Percentiles rank a stretch among this genome's conserved stretches.
Evolutionary conservation across 2,329 filamentous ascomycete species (phyloP).

Genomic region (Gaeumannomyces tritici): DNA sequence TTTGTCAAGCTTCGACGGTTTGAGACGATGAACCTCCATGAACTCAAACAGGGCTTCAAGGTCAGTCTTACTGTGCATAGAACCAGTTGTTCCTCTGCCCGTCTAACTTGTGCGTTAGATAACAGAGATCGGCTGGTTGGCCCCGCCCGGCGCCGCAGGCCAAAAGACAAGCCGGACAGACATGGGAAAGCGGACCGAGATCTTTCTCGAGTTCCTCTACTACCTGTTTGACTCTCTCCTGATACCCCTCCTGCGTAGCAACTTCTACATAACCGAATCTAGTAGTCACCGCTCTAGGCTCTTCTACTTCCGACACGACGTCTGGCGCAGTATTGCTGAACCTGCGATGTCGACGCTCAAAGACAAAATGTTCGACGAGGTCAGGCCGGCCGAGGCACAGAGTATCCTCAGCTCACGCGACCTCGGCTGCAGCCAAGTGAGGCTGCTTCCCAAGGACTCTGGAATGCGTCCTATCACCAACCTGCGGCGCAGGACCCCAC

Average conservation of each 20-base stretch:
- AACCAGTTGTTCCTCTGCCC: no score
- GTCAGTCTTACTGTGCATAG: slow-evolving; percentile 29
- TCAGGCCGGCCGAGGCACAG: slow-evolving; percentile 47
- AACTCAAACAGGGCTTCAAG: slow-evolving; percentile 67
- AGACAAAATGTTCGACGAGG: slow-evolving; percentile 66
- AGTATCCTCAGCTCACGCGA: slow-evolving; percentile 49
- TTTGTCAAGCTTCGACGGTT: slow-evolving; percentile 74
- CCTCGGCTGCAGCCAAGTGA: slow-evolving; percentile 69
- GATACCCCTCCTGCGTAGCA: slow-evolving; percentile 74
- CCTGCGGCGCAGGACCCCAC: slow-evolving; percentile 52
- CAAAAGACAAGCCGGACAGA: slow-evolving; percentile 62
- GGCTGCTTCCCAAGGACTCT: slow-evolving; percentile 70
- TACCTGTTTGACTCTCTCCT: slow-evolving; percentile 88
- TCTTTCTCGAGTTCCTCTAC: slow-evolving; percentile 80
- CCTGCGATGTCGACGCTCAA: slow-evolving; percentile 62
- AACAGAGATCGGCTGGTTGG: slow-evolving; percentile 63
- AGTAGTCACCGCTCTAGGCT: slow-evolving; percentile 68
- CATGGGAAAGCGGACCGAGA: slow-evolving; percentile 62
- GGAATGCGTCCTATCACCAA: slow-evolving; percentile 84
- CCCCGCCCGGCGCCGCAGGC: slow-evolving; percentile 34
- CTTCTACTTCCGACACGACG: slow-evolving; percentile 91
- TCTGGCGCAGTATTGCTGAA: slow-evolving; percentile 71
- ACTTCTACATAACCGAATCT: slow-evolving; percentile 94
- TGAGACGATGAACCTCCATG: slow-evolving; percentile 71
- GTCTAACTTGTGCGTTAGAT: slow-evolving; percentile 37